phyloP scores from a whole-genome alignment of 306 rosid genomes.

The Rosa multiflora region DNA sequence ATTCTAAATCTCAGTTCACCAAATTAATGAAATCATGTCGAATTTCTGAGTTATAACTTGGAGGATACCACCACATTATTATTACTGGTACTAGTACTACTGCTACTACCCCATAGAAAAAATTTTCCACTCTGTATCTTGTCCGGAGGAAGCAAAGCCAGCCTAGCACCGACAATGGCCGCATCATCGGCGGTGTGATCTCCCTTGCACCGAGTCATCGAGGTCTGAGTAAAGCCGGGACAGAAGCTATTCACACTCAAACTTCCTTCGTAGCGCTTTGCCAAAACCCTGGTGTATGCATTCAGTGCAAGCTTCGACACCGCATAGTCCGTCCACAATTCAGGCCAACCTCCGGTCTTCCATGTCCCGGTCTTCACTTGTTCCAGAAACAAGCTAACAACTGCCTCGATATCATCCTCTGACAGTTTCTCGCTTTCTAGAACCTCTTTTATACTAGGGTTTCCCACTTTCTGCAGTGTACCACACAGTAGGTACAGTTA shows the following conservation, averaged over 20 bases:
- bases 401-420: conserved; percentile 50
- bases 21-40: not conserved
- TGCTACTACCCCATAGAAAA: conserved; percentile 31
- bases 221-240: conserved; percentile 86
- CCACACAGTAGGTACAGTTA: not conserved
- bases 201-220: conserved; percentile 79
- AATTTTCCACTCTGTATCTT: conserved; percentile 58
- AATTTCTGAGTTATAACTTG: not conserved
- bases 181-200: conserved; percentile 59
- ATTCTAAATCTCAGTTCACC: not conserved
- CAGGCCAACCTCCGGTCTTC: conserved; percentile 81
- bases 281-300: conserved; percentile 63
- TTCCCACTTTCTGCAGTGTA: conserved; percentile 52
- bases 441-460: conserved; percentile 34
- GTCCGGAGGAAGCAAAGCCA: conserved; percentile 65
- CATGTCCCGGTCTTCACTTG: conserved; percentile 63
- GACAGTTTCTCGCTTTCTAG: conserved; percentile 33
- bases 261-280: conserved; percentile 39
- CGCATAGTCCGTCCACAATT: conserved; percentile 85
- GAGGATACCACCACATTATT: not conserved
- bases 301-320: conserved; percentile 81
- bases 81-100: not conserved
- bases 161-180: conserved; percentile 45
- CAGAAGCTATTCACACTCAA: conserved; percentile 67
- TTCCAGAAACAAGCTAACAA: conserved; percentile 43